Base-by-base conservation (phyloP, 2,329 filamentous ascomycete genomes). In the Talaromyces sp. region DNA sequence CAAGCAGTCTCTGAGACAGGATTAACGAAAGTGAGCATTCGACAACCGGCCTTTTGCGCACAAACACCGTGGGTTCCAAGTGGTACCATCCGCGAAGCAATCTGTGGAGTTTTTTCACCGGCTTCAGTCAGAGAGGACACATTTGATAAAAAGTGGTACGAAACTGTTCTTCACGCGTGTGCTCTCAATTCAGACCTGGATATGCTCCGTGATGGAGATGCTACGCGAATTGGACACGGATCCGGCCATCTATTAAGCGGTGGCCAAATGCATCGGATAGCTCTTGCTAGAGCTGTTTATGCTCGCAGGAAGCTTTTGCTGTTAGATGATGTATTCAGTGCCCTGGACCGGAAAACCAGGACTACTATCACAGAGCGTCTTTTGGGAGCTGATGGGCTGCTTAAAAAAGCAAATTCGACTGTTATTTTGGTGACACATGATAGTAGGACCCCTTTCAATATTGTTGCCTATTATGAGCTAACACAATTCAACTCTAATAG, bases 221-320 rank as follows among this genome's bases (percentile, higher is more conserved):
- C 76, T 52, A 82, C 80, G 25, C 65, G 77, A 32, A 78, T 82
- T 62, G 81, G 81, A 19, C 82, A 78, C 65, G 79, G 80, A 65
- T 52, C 49, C 3, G 81, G 81, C 51, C 75, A 80, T 59, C 73
- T 78, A 22, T 72, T 84, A 36, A 83, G 81, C 68, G 81, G 81
- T 25, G 82, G 82, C 5, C 82, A 84, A 63, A 82, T 77, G 63
- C 80, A 83, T 63, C 76, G 81, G 55, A 77, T 83, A 63, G 78
- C 73, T 65, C 54, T 72, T 69, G 82, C 82, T 17, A 72, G 82
- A 58, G 81, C 81, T 15, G 70, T 83, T 13, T 84, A 84, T 65
- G 75, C 81, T 22, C 74, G 60, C 9, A 57, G 32, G 8, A 53
- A 51, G 8, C 51, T 60, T 9, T 13, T 64, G 13, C 27, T 64